These are phyloP conservation scores for Plasmodium berghei DNA, from an alignment of 169 alveolate genomes.

Conservation along the genomic window DNA sequence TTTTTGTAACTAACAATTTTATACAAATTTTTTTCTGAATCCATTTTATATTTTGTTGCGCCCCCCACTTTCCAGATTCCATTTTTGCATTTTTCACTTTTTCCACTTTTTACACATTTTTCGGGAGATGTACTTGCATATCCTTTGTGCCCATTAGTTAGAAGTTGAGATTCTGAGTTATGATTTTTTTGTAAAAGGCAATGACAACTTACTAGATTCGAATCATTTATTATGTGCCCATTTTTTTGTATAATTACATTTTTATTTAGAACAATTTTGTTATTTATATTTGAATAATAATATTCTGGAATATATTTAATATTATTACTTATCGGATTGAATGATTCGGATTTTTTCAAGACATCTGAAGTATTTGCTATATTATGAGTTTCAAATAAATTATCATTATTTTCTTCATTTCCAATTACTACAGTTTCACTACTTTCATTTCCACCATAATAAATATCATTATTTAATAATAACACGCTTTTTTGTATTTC, in stretches of 20 bases:
- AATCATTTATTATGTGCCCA: no score
- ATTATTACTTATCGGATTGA: no score
- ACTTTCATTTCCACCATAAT: slow-evolving; percentile 8
- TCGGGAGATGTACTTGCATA: not conserved
- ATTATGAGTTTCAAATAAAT: not conserved
- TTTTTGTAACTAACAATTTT: slow-evolving; percentile 24
- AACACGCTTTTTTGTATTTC: slow-evolving; percentile 47
- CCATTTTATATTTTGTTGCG: not conserved
- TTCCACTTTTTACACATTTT: not conserved
- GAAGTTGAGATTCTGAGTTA: no score
- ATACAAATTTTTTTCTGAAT: not conserved
- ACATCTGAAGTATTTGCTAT: not conserved
- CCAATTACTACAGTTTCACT: slow-evolving; percentile 10
- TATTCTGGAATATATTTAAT: no score
- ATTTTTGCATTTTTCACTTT: not conserved
- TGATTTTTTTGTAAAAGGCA: no score
- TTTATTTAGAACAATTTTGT: no score
- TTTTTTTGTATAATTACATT: no score
- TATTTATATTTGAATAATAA: no score
- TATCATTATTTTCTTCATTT: not conserved
- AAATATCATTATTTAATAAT: slow-evolving; percentile 4
- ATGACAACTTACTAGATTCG: no score
- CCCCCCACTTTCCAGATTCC: not conserved
- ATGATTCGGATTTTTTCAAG: no score
- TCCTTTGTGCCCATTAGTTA: no score